Evolutionary conservation across 148 eudicot species (phyloP), one percentile per base, ranked within the genome.

Genomic region (Vaccinium vitisidaea): DNA sequence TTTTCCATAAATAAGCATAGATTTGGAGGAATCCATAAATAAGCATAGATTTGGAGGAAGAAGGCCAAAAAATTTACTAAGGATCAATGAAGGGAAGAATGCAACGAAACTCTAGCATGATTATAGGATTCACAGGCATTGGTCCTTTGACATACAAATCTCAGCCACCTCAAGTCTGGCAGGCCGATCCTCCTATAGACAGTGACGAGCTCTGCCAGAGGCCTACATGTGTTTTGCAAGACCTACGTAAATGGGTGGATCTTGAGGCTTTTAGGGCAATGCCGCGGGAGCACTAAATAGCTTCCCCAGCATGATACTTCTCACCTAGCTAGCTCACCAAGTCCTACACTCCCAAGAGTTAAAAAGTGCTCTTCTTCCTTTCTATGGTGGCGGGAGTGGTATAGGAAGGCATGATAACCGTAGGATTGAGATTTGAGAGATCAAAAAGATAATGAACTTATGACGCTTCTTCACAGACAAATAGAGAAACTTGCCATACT

Each of bases 181-280:
- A n/a, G 70, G 30, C n/a, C 10, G 30, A 10, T 65, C 10, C 9
- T 59, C 65, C 23, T 6, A 23, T 65, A 8, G 14, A 2, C 32
- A n/a, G 70, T 65, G 70, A 65, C 12, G 9, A 65, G 30, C 32
- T 65, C 0, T 27, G 4, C 14, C 71, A 23, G 4, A 23, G 32
- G 71, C 71, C 71, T 65, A 59, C 71, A 23, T 3, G 71, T 11
- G 69, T 63, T 27, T 3, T 23, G 71, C 32, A 65, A 23, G 32
- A 65, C 71, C 32, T 13, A 23, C 32, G 8, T 3, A 65, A 23
- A 65, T 3, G 30, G 12, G 32, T 65, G 32, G 30, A n/a, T 23
- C 71, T 65, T 65, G 71, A 65, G 71, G 67, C 55, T 23, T 65
- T 65, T 65, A 10, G 30, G 71, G 71, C 70, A 65, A 65, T 65